phyloP scores from a whole-genome alignment of 1,284 basidiomycete species.

The Ganoderma lucidum region DNA sequence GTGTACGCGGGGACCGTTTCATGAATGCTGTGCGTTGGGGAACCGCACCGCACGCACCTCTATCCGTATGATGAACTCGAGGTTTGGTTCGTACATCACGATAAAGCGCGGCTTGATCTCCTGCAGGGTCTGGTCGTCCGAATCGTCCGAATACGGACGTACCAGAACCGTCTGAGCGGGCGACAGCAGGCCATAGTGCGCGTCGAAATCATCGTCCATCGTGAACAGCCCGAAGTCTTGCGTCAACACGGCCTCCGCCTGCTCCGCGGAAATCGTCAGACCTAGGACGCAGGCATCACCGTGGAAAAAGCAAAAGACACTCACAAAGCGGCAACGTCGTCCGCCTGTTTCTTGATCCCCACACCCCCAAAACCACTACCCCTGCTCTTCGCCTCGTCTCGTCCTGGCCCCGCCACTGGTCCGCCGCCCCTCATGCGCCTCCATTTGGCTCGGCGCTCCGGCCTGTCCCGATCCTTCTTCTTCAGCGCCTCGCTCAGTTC shows the following conservation, averaged over 20 bases:
- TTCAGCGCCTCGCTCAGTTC: slow-evolving; percentile 73
- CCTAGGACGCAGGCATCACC: not conserved
- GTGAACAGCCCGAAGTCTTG: slow-evolving; percentile 53
- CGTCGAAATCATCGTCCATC: slow-evolving; percentile 62
- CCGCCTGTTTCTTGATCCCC: slow-evolving; percentile 33
- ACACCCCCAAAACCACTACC: slow-evolving; percentile 11
- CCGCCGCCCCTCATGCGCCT: slow-evolving; percentile 62
- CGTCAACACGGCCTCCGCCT: slow-evolving; percentile 12
- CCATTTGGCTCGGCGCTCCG: slow-evolving; percentile 55
- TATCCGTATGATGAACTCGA: slow-evolving; percentile 87
- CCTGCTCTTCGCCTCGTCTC: slow-evolving; percentile 72
- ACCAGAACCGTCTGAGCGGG: slow-evolving; percentile 73
- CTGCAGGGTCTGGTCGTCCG: slow-evolving; percentile 88
- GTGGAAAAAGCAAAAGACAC: not conserved
- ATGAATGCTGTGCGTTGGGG: not conserved
- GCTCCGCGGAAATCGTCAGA: slow-evolving; percentile 10
- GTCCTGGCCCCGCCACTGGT: slow-evolving; percentile 49
- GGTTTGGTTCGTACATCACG: slow-evolving; percentile 74
- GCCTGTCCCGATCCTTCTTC: slow-evolving; percentile 74
- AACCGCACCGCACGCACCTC: slow-evolving; percentile 86
- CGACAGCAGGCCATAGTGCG: slow-evolving; percentile 81
- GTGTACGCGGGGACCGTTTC: not conserved
- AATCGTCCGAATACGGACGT: slow-evolving; percentile 90
- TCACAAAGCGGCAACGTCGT: slow-evolving; percentile 35
- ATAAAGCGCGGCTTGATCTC: slow-evolving; percentile 93